Conservation (phyloP, 2,329 filamentous ascomycete species). For the Seiridium cupressi region DNA sequence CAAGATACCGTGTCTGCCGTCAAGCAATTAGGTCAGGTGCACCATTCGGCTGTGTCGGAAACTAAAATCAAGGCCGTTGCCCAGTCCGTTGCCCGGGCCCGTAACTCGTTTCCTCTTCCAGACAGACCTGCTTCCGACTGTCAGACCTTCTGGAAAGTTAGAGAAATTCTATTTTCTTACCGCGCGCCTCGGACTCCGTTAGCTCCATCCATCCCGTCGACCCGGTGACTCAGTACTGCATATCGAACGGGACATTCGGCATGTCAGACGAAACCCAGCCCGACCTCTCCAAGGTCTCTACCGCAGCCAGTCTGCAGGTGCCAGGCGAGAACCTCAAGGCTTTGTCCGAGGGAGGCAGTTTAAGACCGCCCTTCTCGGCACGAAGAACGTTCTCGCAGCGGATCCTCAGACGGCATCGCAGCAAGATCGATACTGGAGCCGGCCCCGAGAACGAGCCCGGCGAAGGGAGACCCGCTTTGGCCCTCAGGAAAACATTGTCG, state of each 20-base stretch:
- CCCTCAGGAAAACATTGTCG: background rate
- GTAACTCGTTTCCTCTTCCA: background rate
- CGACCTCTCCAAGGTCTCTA: background rate
- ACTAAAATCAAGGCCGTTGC: background rate
- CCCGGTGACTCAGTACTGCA: no score
- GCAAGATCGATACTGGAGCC: background rate
- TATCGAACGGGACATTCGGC: background rate
- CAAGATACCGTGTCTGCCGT: background rate
- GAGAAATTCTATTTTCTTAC: background rate
- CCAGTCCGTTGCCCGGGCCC: background rate
- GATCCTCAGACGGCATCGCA: background rate
- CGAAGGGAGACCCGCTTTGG: background rate
- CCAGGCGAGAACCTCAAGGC: background rate
- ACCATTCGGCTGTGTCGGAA: background rate
- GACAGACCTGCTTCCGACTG: background rate
- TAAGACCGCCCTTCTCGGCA: background rate
- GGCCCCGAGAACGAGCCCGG: background rate
- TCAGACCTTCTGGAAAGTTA: background rate
- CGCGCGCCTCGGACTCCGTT: background rate
- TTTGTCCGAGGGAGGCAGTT: background rate
- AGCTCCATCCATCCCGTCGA: background rate
- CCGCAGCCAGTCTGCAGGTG: background rate
- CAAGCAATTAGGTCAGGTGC: background rate
- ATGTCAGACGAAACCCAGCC: background rate
- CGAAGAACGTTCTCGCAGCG: conserved; percentile 2